Conservation (phyloP, 2,329 filamentous ascomycete species). For the Calonectria multiphialidica region DNA sequence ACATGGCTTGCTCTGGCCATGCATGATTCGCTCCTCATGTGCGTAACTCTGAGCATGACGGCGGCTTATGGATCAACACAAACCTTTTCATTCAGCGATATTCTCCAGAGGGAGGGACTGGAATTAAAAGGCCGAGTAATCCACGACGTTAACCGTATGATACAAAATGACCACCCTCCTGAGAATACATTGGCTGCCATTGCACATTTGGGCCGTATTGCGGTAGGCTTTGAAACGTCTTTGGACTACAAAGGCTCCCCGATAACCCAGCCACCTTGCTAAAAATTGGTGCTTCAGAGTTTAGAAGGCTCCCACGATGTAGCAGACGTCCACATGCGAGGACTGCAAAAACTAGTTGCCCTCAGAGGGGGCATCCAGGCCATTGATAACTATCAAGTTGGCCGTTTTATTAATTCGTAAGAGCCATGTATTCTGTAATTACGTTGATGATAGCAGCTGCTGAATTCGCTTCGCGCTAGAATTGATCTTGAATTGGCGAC, state of each 20-base stretch:
- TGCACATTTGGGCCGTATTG: background rate
- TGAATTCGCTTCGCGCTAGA: background rate
- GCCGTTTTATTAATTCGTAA: constrained; percentile 16
- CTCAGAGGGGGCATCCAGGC: background rate
- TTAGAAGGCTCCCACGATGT: background rate
- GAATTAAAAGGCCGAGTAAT: constrained; percentile 7
- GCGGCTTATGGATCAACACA: background rate
- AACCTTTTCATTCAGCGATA: background rate
- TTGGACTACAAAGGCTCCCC: background rate
- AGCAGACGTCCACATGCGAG: constrained; percentile 1
- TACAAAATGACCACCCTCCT: background rate
- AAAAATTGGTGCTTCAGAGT: background rate
- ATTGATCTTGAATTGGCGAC: constrained; percentile 11
- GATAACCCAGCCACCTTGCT: background rate
- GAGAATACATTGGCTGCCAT: constrained; percentile 11
- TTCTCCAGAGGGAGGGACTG: background rate
- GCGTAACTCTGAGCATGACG: constrained; percentile 1
- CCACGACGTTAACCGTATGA: background rate
- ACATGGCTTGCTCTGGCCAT: constrained; percentile 12
- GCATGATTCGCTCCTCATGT: constrained; percentile 2
- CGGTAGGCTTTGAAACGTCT: background rate
- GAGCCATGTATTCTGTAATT: background rate
- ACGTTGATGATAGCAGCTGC: background rate
- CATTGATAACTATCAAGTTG: constrained; percentile 8
- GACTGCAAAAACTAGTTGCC: background rate